phyloP scores from a whole-genome alignment of 1,139 yeast genomes.

The Debaryomyces coudertii region DNA sequence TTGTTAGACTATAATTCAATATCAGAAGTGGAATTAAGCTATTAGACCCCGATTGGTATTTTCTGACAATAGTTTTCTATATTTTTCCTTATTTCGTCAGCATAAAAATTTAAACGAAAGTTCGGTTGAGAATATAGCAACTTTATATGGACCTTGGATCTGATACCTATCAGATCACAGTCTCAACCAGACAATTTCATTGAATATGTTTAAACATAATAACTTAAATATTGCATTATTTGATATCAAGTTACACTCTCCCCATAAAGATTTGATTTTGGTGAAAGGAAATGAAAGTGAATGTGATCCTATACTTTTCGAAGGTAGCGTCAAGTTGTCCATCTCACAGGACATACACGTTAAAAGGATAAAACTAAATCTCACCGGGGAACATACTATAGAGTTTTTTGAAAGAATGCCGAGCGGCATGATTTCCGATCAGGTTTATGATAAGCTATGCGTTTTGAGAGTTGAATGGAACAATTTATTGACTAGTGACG shows the following conservation, averaged over 20 bases:
- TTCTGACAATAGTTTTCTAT: not conserved
- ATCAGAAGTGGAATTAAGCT: not conserved
- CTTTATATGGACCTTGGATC: not conserved
- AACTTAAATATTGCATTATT: conserved; percentile 31
- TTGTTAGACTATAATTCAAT: not conserved
- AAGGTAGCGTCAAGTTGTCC: conserved; percentile 60
- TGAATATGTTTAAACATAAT: conserved; percentile 29
- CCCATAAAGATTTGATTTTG: conserved; percentile 55
- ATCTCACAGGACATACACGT: conserved; percentile 55
- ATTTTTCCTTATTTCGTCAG: not conserved
- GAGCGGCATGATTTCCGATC: conserved; percentile 41
- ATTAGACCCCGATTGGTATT: not conserved
- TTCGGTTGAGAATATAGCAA: conserved; percentile 1
- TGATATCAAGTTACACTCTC: conserved; percentile 47
- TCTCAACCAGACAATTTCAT: not conserved
- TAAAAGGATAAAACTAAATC: conserved; percentile 46
- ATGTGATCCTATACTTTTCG: conserved; percentile 53
- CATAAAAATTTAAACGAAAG: not conserved
- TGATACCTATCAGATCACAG: not conserved
- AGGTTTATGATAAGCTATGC: conserved; percentile 52
- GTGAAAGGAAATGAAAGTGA: conserved; percentile 63
- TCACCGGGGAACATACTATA: conserved; percentile 57
- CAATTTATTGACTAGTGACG: conserved; percentile 51
- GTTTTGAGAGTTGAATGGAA: conserved; percentile 62
- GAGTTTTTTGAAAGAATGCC: conserved; percentile 53